phyloP scores from a whole-genome alignment of 176 grass and related monocot genomes.

The Triticum urartu region DNA sequence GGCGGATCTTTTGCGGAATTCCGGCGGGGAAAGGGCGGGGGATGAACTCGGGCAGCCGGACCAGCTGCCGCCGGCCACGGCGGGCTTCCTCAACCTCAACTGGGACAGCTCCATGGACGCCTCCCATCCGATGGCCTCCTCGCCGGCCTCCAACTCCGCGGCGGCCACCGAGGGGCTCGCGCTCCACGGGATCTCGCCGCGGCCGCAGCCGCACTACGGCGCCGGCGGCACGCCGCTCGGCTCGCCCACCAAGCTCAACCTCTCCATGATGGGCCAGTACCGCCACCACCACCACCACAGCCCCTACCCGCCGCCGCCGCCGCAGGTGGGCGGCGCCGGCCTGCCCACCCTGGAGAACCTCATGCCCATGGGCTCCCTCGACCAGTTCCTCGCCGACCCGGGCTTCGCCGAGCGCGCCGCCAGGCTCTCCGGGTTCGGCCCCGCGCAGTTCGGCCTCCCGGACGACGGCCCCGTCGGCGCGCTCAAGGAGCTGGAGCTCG shows the following conservation, averaged over 20 bases:
- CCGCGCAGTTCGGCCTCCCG: conserved; percentile 49
- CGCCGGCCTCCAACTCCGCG: conserved; percentile 55
- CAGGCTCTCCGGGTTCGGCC: conserved; percentile 54
- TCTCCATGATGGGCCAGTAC: conserved; percentile 65
- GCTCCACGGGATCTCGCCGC: conserved; percentile 65
- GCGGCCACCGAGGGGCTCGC: conserved; percentile 29
- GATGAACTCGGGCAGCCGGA: conserved; percentile 78
- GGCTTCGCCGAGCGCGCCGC: conserved; percentile 70
- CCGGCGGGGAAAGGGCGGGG: neutral
- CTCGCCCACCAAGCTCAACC: conserved; percentile 73
- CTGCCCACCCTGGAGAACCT: conserved; percentile 55
- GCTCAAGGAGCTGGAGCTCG: conserved; percentile 44
- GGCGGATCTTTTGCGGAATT: conserved; percentile 43
- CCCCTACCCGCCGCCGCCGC: conserved; percentile 29
- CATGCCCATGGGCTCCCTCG: conserved; percentile 50
- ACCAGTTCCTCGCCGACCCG: conserved; percentile 71
- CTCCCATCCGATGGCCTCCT: neutral
- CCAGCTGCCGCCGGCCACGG: conserved; percentile 46
- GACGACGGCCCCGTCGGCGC: conserved; percentile 36
- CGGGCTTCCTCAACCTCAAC: conserved; percentile 87
- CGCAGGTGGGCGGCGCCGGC: conserved; percentile 12
- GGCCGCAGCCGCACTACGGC: conserved; percentile 54
- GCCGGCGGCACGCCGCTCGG: conserved; percentile 45
- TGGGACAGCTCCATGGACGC: conserved; percentile 77
- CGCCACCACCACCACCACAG: conserved; percentile 29